Evolutionary conservation across 2,329 filamentous ascomycete genomes (phyloP).

Genomic region (Diaporthe caulivora): DNA sequence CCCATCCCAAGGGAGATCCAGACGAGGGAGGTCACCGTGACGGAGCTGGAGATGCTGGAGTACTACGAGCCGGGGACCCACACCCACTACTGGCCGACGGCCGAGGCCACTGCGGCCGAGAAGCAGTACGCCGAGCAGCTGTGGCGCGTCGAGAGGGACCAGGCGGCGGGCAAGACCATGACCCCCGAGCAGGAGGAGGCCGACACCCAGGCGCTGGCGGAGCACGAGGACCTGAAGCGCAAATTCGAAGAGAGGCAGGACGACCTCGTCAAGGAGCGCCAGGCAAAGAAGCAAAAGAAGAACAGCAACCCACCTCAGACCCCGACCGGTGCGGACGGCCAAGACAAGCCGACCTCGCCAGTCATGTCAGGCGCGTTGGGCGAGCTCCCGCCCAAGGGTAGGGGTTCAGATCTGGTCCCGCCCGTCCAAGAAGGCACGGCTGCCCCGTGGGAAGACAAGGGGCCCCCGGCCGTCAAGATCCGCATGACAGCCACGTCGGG

Average conservation of each 20-base stretch:
- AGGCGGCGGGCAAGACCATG: constrained; percentile 61
- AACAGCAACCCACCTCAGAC: constrained; percentile 45
- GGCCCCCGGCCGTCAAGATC: constrained; percentile 82
- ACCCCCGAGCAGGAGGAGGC: constrained; percentile 67
- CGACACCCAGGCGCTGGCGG: constrained; percentile 66
- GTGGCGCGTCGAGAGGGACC: constrained; percentile 71
- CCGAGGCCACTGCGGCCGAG: constrained; percentile 82
- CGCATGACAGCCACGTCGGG: constrained; percentile 94
- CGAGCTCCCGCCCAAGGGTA: constrained; percentile 57
- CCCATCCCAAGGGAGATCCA: constrained; percentile 88
- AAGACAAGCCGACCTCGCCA: constrained; percentile 47
- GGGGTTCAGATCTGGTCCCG: constrained; percentile 67
- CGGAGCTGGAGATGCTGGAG: constrained; percentile 83
- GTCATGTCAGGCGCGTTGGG: constrained; percentile 72
- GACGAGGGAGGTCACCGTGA: constrained; percentile 81
- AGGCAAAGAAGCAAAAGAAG: constrained; percentile 53
- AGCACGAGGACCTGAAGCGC: constrained; percentile 69
- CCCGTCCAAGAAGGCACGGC: constrained; percentile 61
- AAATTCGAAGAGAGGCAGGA: constrained; percentile 71
- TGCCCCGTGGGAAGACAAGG: constrained; percentile 70
- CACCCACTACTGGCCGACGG: constrained; percentile 80
- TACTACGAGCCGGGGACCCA: constrained; percentile 88
- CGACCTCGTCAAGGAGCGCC: constrained; percentile 65
- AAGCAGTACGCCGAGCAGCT: constrained; percentile 81
- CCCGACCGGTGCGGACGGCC: constrained; percentile 39